A percentile compares a stretch with the other conserved stretches of the same genome.
Evolutionary conservation across 2,329 filamentous ascomycete species (phyloP).

Genomic region (Calonectria fujianensis): DNA sequence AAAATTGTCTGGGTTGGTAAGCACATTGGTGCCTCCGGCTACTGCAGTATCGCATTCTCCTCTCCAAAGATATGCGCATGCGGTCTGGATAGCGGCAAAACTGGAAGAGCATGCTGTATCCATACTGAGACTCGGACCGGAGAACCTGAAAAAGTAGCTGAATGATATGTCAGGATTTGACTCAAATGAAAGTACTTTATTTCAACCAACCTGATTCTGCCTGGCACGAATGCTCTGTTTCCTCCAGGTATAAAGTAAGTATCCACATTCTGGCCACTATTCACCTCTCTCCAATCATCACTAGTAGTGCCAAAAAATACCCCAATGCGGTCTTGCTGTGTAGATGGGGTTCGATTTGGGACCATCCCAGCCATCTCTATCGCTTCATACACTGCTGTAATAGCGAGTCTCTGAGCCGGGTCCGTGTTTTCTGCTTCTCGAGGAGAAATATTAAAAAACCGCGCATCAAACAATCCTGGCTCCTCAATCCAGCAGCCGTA

Average conservation of each 20-base stretch:
- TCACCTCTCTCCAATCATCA: conserved; percentile 86
- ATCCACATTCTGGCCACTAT: conserved; percentile 82
- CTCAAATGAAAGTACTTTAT: not conserved
- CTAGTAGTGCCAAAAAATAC: conserved; percentile 85
- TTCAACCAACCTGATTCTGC: conserved; percentile 45
- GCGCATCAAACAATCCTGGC: conserved; percentile 83
- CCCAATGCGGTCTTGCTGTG: conserved; percentile 76
- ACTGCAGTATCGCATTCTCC: conserved; percentile 80
- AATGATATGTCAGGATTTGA: conserved; percentile 1
- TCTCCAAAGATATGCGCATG: conserved; percentile 77
- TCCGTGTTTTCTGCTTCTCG: conserved; percentile 85
- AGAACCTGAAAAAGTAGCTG: conserved; percentile 85
- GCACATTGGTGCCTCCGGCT: conserved; percentile 78
- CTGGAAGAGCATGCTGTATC: conserved; percentile 86
- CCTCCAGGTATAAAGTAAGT: conserved; percentile 68
- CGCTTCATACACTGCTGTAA: conserved; percentile 86
- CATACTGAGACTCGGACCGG: conserved; percentile 81
- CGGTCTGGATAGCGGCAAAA: conserved; percentile 78
- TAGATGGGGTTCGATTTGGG: conserved; percentile 80
- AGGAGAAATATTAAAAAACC: conserved; percentile 90
- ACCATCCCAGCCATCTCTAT: conserved; percentile 85
- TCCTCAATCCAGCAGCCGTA: conserved; percentile 83
- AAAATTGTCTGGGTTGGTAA: conserved; percentile 81
- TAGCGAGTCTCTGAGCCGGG: conserved; percentile 83
- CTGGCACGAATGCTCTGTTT: conserved; percentile 50